Evolutionary conservation across 73 alveolate genomes (phyloP).

Genomic region (Uronychia setigera): DNA sequence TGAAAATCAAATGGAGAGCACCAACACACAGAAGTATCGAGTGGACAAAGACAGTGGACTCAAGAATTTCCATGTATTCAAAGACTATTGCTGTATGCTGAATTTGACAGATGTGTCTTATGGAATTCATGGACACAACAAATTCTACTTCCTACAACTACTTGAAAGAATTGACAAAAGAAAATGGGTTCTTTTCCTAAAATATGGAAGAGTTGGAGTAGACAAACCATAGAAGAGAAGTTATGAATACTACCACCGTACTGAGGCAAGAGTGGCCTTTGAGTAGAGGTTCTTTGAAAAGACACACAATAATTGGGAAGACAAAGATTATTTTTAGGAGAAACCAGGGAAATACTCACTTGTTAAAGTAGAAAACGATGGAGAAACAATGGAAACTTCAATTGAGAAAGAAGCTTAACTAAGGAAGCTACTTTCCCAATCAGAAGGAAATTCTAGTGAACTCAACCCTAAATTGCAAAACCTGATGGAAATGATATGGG

Average conservation of each 20-base stretch:
- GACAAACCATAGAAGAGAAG: slow-evolving; percentile 46
- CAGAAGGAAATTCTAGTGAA: slow-evolving; percentile 11
- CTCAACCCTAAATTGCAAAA: slow-evolving; percentile 29
- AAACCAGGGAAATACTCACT: slow-evolving; percentile 69
- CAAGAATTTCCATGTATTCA: slow-evolving; percentile 25
- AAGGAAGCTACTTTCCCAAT: slow-evolving; percentile 27
- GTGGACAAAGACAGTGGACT: slow-evolving; percentile 6
- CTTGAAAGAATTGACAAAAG: slow-evolving; percentile 55
- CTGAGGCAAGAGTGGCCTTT: slow-evolving; percentile 66
- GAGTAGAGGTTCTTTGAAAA: slow-evolving; percentile 65
- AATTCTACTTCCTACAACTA: slow-evolving; percentile 65
- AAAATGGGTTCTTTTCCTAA: slow-evolving; percentile 57
- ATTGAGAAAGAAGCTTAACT: slow-evolving; percentile 35
- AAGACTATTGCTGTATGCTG: slow-evolving; percentile 49
- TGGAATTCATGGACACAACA: slow-evolving; percentile 72
- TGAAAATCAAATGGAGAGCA: background rate
- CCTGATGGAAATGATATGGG: slow-evolving; percentile 80
- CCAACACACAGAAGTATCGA: background rate
- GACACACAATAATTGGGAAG: slow-evolving; percentile 77
- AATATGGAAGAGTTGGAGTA: slow-evolving; percentile 73
- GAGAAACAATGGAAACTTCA: slow-evolving; percentile 44
- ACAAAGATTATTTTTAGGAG: slow-evolving; percentile 39
- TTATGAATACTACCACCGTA: slow-evolving; percentile 41
- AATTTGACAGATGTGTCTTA: slow-evolving; percentile 61
- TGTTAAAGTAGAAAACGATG: slow-evolving; percentile 59